Evolutionary conservation across 2,329 filamentous ascomycete genomes (phyloP).

Genomic region (Fusarium verrucosum): DNA sequence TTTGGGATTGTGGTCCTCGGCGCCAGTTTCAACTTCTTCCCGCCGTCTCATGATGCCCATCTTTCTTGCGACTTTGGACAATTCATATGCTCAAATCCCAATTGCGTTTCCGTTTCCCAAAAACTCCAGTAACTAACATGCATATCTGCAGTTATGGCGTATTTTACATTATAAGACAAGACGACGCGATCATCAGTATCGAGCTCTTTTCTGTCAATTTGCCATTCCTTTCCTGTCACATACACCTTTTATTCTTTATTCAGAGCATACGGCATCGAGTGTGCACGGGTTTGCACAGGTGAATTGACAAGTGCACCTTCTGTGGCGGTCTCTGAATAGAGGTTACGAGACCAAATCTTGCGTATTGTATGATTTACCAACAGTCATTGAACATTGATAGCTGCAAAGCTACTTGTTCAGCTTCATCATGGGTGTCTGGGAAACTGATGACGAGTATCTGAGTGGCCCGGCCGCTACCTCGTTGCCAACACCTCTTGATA

Average conservation of each 20-base stretch:
- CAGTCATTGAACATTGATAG: neutral
- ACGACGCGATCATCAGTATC: constrained; percentile 4
- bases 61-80: neutral
- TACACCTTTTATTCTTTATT: neutral
- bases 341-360: neutral
- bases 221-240: constrained; percentile 2
- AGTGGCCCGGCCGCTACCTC: constrained; percentile 63
- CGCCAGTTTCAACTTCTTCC: constrained; percentile 23
- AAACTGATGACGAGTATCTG: constrained; percentile 70
- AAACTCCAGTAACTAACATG: constrained; percentile 2
- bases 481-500: constrained; percentile 75
- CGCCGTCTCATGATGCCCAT: constrained; percentile 7
- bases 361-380: neutral
- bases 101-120: neutral
- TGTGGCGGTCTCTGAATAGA: neutral
- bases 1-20: constrained; percentile 16
- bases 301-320: neutral
- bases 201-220: constrained; percentile 9
- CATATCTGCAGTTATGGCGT: constrained; percentile 13
- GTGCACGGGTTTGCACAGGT: constrained; percentile 33
- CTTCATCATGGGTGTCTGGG: constrained; percentile 65
- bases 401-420: neutral
- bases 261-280: constrained; percentile 7
- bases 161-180: neutral
- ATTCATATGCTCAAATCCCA: neutral